phyloP scores from a whole-genome alignment of 345 rosid genomes.

The Eucalyptus globulus region DNA sequence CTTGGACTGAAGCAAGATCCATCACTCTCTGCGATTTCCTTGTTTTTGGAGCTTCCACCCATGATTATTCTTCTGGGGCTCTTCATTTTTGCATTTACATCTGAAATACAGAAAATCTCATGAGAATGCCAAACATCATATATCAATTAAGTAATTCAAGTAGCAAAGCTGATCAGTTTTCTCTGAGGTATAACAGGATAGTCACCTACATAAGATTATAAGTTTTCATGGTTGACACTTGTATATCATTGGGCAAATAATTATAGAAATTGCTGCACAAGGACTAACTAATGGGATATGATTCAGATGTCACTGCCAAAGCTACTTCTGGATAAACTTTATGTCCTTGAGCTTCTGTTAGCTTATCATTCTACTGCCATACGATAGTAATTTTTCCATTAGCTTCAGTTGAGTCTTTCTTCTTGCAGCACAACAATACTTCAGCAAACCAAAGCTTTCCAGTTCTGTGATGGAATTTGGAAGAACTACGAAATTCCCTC shows the following conservation, averaged over 20 bases:
- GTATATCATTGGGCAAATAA: not conserved
- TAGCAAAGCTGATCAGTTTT: not conserved
- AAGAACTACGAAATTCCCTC: not conserved
- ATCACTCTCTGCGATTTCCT: constrained; percentile 32
- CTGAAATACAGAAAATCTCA: constrained; percentile 16
- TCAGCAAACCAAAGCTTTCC: not conserved
- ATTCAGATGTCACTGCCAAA: not conserved
- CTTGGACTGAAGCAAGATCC: constrained; percentile 67
- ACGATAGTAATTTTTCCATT: not conserved
- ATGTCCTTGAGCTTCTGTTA: not conserved
- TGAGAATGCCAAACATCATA: not conserved
- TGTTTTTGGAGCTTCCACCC: constrained; percentile 45
- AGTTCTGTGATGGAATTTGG: not conserved
- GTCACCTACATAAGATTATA: not conserved
- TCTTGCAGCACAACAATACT: not conserved
- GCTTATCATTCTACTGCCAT: not conserved
- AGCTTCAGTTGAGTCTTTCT: not conserved
- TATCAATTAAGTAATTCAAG: not conserved
- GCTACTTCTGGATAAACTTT: not conserved
- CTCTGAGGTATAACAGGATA: not conserved
- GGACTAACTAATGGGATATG: not conserved
- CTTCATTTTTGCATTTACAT: constrained; percentile 40
- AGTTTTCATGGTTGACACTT: not conserved
- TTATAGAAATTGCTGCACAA: not conserved
- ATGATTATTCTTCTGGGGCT: constrained; percentile 48